phyloP scores from a whole-genome alignment of 192 early-diverging fungal species.

The Backusella parvicylindrica region DNA sequence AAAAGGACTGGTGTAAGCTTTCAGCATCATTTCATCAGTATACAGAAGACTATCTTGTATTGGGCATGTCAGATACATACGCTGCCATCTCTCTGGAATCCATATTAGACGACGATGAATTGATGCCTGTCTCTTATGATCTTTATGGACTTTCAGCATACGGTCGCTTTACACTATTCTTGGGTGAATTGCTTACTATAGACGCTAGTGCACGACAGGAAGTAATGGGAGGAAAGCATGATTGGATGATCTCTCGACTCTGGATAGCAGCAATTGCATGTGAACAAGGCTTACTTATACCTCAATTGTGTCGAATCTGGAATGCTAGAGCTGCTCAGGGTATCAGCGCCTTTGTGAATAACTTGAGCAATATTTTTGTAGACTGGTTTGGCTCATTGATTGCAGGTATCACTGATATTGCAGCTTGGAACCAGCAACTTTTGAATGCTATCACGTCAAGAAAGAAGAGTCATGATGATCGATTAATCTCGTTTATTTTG shows the following conservation, averaged over 20 bases:
- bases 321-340: background rate
- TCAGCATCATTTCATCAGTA: conserved; percentile 24
- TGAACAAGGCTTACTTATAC: conserved; percentile 28
- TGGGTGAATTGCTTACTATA: conserved; percentile 37
- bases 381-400: conserved; percentile 12
- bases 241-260: conserved; percentile 33
- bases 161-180: conserved; percentile 42
- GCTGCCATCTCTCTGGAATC: background rate
- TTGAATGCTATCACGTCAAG: background rate
- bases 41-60: conserved; percentile 15
- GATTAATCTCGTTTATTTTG: background rate
- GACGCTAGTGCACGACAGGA: conserved; percentile 17
- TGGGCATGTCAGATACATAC: conserved; percentile 10
- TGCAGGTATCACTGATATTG: background rate
- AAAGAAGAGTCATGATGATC: background rate
- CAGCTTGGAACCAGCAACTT: background rate
- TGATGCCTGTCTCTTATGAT: conserved; percentile 36
- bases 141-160: conserved; percentile 48
- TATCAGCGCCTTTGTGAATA: conserved; percentile 15
- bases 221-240: conserved; percentile 26
- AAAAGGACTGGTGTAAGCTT: conserved; percentile 38
- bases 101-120: conserved; percentile 22
- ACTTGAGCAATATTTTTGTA: background rate
- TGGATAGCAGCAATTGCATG: conserved; percentile 35
- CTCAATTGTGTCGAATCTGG: conserved; percentile 20